Conservation (phyloP, 2,329 filamentous ascomycete genomes). For the Magnaporthiopsis incrustans region DNA sequence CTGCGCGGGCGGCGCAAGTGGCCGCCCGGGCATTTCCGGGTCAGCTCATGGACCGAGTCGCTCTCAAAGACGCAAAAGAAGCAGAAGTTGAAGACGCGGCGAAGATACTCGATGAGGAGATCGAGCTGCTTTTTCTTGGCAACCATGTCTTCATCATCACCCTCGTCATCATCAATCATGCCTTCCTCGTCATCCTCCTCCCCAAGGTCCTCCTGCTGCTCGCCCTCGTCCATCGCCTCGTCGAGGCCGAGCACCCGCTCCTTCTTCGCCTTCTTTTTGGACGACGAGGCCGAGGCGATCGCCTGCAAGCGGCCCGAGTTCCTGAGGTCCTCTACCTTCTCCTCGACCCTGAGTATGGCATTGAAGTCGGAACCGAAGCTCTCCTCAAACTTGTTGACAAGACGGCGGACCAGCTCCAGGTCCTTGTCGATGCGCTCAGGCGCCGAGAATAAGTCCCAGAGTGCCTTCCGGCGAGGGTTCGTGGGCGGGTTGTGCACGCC, state of each 20-base stretch:
- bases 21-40: slow-evolving; percentile 93
- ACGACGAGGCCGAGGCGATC: slow-evolving; percentile 29
- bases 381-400: slow-evolving; percentile 77
- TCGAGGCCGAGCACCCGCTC: slow-evolving; percentile 52
- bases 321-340: slow-evolving; percentile 74
- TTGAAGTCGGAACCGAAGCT: slow-evolving; percentile 74
- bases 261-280: slow-evolving; percentile 55
- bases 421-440: slow-evolving; percentile 92
- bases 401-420: slow-evolving; percentile 69
- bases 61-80: slow-evolving; percentile 99
- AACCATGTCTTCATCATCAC: slow-evolving; percentile 82
- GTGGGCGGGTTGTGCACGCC: slow-evolving; percentile 87
- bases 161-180: slow-evolving; percentile 67
- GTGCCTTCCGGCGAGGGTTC: slow-evolving; percentile 82
- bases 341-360: slow-evolving; percentile 72
- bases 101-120: slow-evolving; percentile 90
- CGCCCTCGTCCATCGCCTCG: slow-evolving; percentile 52
- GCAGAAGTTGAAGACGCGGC: slow-evolving; percentile 96
- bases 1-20: slow-evolving; percentile 86
- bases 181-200: slow-evolving; percentile 79
- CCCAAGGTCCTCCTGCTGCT: slow-evolving; percentile 62
- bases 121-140: slow-evolving; percentile 96
- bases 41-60: slow-evolving; percentile 92
- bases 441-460: slow-evolving; percentile 94
- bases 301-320: slow-evolving; percentile 71